Evolutionary conservation across 805 yeast species (phyloP).

Genomic region (Yamadazyma phyllophila): DNA sequence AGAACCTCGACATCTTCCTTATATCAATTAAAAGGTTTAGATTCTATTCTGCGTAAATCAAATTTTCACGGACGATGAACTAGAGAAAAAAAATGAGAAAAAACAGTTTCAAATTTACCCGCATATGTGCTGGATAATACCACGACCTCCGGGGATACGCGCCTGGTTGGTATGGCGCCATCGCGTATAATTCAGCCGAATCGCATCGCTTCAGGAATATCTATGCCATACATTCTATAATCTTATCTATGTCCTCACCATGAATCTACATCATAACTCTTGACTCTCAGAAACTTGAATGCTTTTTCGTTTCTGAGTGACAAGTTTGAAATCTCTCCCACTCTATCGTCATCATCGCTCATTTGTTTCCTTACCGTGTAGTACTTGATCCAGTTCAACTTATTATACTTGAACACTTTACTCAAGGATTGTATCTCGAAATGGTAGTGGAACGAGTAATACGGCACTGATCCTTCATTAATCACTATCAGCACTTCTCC

Average conservation of each 20-base stretch:
- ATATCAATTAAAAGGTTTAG: slow-evolving; percentile 1
- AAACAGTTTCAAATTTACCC: slow-evolving; percentile 7
- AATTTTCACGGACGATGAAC: slow-evolving; percentile 27
- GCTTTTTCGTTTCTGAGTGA: slow-evolving; percentile 71
- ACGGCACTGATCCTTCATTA: slow-evolving; percentile 56
- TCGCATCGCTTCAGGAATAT: no score
- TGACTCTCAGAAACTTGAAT: slow-evolving; percentile 71
- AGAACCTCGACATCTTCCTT: slow-evolving; percentile 81
- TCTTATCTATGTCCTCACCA: slow-evolving; percentile 3
- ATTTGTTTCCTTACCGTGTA: slow-evolving; percentile 49
- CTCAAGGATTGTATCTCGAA: slow-evolving; percentile 61
- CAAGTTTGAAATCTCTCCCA: slow-evolving; percentile 47
- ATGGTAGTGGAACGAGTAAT: slow-evolving; percentile 62
- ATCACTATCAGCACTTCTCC: slow-evolving; percentile 50
- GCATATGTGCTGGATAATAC: slow-evolving; percentile 4
- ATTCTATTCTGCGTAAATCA: slow-evolving; percentile 13
- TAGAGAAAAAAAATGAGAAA: slow-evolving; percentile 16
- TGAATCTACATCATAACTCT: slow-evolving; percentile 22
- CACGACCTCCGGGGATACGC: slow-evolving; percentile 1
- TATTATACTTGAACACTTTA: slow-evolving; percentile 56
- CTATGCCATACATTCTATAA: no score
- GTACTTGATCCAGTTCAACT: slow-evolving; percentile 68
- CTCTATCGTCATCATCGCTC: slow-evolving; percentile 44
- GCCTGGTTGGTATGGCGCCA: neutral
- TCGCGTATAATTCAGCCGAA: neutral